Evolutionary conservation across 78 protist genomes (phyloP).

Genomic region (slime mould (Dictyostelium discoideum)): dicty_2.7 NC_007091.3:4467001-4467500

Average conservation of each 20-base stretch:
- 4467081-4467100: background rate
- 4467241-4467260: constrained; percentile 22
- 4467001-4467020: background rate
- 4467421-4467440: constrained; percentile 61
- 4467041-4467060: too few species aligned
- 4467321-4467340: background rate
- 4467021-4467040: background rate
- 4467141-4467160: background rate
- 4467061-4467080: background rate
- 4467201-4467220: constrained; percentile 87
- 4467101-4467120: background rate
- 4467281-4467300: constrained; percentile 19
- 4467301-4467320: constrained; percentile 15
- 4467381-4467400: constrained; percentile 72
- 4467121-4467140: background rate
- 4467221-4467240: constrained; percentile 81
- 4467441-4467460: constrained; percentile 82
- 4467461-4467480: background rate
- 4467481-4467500: background rate
- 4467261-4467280: background rate
- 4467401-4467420: constrained; percentile 28
- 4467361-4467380: constrained; percentile 41
- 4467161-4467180: background rate
- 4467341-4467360: constrained; percentile 82
- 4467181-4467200: constrained; percentile 62